Evolutionary conservation across 2,329 filamentous ascomycete genomes (phyloP), one percentile per base, ranked within the genome.

Genomic region (Scolecobasidium constrictum): DNA sequence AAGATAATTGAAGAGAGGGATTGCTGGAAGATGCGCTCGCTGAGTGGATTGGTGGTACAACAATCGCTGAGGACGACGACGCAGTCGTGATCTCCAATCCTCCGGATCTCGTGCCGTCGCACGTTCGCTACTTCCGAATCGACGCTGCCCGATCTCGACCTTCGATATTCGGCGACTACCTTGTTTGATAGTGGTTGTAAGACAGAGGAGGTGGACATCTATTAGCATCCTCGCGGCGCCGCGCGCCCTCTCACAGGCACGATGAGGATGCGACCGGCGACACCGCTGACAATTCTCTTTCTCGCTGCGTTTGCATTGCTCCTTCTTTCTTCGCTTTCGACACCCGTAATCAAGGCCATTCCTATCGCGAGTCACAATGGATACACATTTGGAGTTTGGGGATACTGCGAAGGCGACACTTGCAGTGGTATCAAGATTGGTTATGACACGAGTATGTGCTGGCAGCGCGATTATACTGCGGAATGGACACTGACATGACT

Each of bases 361-460:
- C 86, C 87, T 7, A 71, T 98, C 34, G 88, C 84, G 28, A 79
- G 77, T 41, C 90, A 80, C 57, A 66, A 80, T 34, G 79, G 81
- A 53, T 77, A 85, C 52, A 80, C 79, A 51, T 95, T 93, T 68
- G 92, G 92, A 38, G 88, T 96, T 38, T 90, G 96, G 67, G 92
- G 92, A 19, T 94, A 78, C 55, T 98, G 92, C 63, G 71, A 72
- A 47, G 63, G 65, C 31, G 61, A 59, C 48, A 56, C 63, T 46
- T 96, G 92, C 63, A 84, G 76, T 54, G 67, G 69, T 33, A 77
- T 90, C 50, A 75, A 81, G 57, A 75, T 98, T 53, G 92, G 90
- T 58, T 98, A 96, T 64, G 78, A 83, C 57, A 81, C 81, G 51
- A 75, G 87, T 94, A 34, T 36, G 43, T 38, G 19, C 18, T 15